These are phyloP conservation scores for Arachnomyces sp. DNA, from an alignment of 2,329 filamentous ascomycete genomes.

Conservation along the genomic window DNA sequence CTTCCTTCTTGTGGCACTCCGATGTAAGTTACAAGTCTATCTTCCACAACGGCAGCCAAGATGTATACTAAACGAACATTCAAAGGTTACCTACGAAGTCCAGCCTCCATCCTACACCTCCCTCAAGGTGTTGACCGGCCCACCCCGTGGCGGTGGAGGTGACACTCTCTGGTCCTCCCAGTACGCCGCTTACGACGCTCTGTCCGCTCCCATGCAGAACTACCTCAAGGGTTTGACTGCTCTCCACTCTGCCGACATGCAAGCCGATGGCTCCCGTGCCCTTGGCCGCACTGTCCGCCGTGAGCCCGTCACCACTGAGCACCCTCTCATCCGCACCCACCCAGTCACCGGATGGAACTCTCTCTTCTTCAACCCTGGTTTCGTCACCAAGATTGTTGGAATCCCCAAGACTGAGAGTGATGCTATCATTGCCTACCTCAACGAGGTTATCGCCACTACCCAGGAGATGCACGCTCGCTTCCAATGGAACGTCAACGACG, in stretches of 20 bases:
- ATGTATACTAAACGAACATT: neutral
- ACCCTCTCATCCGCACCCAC: conserved; percentile 52
- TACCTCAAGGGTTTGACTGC: conserved; percentile 52
- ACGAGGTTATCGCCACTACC: conserved; percentile 47
- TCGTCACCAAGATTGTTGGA: conserved; percentile 51
- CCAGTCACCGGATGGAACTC: conserved; percentile 56
- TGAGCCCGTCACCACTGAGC: conserved; percentile 45
- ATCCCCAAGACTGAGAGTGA: conserved; percentile 50
- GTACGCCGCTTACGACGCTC: conserved; percentile 51
- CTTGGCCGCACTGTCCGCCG: conserved; percentile 45
- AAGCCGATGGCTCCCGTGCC: conserved; percentile 43
- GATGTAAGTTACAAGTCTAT: conserved; percentile 33
- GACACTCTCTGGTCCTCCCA: conserved; percentile 52
- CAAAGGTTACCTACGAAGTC: conserved; percentile 47
- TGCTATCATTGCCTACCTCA: conserved; percentile 44
- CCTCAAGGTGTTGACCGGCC: conserved; percentile 46
- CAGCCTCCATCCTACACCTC: conserved; percentile 52
- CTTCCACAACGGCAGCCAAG: conserved; percentile 1
- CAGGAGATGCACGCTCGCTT: conserved; percentile 63
- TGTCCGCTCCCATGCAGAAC: conserved; percentile 49
- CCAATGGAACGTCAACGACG: conserved; percentile 55
- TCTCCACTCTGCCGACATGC: conserved; percentile 47
- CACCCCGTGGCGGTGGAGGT: conserved; percentile 47
- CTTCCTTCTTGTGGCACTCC: conserved; percentile 49
- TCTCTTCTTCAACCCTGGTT: conserved; percentile 52